These are phyloP conservation scores for Dendryphion nanum DNA, from an alignment of 2,329 filamentous ascomycete species.

Conservation along the genomic window DNA sequence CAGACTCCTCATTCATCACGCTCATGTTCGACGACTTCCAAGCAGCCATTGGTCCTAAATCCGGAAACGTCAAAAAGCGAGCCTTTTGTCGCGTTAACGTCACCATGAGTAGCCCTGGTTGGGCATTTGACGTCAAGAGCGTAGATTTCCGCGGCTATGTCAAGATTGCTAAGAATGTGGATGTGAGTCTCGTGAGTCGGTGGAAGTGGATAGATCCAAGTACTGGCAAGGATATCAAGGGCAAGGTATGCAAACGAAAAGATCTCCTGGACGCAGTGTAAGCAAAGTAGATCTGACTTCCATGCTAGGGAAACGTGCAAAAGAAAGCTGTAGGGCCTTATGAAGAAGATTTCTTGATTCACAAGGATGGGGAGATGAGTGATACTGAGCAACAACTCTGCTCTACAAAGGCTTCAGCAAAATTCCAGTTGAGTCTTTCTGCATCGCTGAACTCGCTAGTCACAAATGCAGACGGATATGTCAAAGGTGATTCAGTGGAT, in stretches of 20 bases:
- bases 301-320: conserved; percentile 20
- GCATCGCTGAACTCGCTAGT: conserved; percentile 11
- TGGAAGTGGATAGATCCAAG: conserved; percentile 27
- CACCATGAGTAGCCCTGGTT: conserved; percentile 19
- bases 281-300: no score
- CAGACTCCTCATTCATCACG: conserved; percentile 22
- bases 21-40: conserved; percentile 25
- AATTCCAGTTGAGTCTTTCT: conserved; percentile 21
- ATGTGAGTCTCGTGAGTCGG: conserved; percentile 23
- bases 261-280: no score
- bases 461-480: not conserved
- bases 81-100: conserved; percentile 26
- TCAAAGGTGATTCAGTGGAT: not conserved
- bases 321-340: conserved; percentile 22
- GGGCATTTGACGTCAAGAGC: conserved; percentile 22
- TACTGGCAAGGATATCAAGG: conserved; percentile 18
- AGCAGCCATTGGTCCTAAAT: conserved; percentile 23
- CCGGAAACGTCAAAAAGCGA: conserved; percentile 14
- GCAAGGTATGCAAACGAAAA: conserved; percentile 23
- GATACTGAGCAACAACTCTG: conserved; percentile 18
- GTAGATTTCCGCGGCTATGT: conserved; percentile 26
- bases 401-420: conserved; percentile 19
- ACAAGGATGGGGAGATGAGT: conserved; percentile 24
- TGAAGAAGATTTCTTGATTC: conserved; percentile 20
- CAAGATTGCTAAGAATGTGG: conserved; percentile 16